These are phyloP conservation scores for Sphagnum tenellum DNA, from an alignment of 225 moss, liverwort and hornwort genomes.

Conservation along the genomic window DNA sequence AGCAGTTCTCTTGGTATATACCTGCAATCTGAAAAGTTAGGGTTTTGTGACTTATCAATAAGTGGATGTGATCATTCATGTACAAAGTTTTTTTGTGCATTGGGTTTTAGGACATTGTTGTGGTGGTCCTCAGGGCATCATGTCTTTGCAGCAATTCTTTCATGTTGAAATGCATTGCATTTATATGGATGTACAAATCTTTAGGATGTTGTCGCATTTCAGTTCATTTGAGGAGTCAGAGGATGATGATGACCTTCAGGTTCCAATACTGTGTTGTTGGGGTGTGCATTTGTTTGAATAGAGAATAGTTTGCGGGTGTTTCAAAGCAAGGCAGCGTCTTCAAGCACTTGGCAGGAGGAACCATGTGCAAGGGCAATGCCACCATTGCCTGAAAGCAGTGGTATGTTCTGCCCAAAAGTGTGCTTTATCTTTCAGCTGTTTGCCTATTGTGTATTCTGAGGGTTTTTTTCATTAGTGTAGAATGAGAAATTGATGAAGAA, in stretches of 20 bases:
- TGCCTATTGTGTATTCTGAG: neutral
- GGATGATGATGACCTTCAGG: too few relatives aligned
- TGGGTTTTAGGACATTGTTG: neutral
- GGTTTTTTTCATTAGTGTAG: neutral
- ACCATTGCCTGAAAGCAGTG: conserved; percentile 31
- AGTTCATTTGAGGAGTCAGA: too few relatives aligned
- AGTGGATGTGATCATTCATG: too few relatives aligned
- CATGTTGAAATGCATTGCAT: too few relatives aligned
- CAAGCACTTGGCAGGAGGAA: conserved; percentile 13
- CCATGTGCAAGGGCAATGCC: conserved; percentile 18
- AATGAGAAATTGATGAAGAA: neutral
- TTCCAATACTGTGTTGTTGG: too few relatives aligned
- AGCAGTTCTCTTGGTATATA: conserved; percentile 15
- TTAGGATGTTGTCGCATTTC: too few relatives aligned
- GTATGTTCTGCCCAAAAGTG: conserved; percentile 11
- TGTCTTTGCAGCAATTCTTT: too few relatives aligned
- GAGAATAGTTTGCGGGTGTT: conserved; percentile 33
- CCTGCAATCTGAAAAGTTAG: neutral
- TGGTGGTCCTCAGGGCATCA: neutral
- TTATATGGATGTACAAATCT: too few relatives aligned
- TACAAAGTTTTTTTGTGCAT: too few relatives aligned
- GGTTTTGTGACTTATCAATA: too few relatives aligned
- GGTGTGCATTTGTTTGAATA: neutral
- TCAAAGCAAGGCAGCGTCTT: conserved; percentile 4
- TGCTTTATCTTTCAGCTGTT: neutral